These are phyloP conservation scores for Cinnamomum micranthum DNA, from an alignment of 164 flowering plant genomes.

Conservation along the genomic window DNA sequence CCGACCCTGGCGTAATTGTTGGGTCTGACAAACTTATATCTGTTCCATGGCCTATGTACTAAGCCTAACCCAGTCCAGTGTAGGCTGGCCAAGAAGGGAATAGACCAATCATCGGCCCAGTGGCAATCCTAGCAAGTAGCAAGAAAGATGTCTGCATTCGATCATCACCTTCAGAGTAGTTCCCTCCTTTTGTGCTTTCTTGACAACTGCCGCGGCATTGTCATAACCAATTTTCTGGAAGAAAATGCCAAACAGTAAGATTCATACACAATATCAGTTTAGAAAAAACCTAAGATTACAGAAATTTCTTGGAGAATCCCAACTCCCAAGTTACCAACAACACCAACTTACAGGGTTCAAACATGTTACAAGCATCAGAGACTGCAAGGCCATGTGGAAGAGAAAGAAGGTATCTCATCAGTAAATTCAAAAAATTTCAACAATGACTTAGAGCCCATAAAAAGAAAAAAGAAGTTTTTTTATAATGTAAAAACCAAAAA, in stretches of 20 bases:
- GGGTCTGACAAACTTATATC: neutral
- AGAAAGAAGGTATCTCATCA: slow-evolving; percentile 8
- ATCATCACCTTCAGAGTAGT: slow-evolving; percentile 68
- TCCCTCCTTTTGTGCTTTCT: slow-evolving; percentile 97
- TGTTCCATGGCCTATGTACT: neutral
- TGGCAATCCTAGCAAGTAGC: neutral
- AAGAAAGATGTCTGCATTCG: neutral
- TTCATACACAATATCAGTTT: neutral
- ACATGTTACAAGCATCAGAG: slow-evolving; percentile 97
- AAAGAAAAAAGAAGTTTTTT: neutral
- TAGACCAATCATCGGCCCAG: neutral
- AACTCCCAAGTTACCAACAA: neutral
- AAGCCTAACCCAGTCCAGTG: neutral
- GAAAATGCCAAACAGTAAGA: neutral
- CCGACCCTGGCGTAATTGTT: neutral
- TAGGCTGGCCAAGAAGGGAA: neutral
- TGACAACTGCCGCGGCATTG: slow-evolving; percentile 97
- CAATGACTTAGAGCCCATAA: neutral
- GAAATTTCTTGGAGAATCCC: neutral
- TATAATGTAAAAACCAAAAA: neutral
- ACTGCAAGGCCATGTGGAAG: slow-evolving; percentile 50
- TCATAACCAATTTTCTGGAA: slow-evolving; percentile 96
- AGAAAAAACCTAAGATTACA: neutral
- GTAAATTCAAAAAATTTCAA: slow-evolving; percentile 9
- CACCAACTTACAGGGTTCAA: slow-evolving; percentile 85